A percentile compares a stretch with the other conserved stretches of the same genome.
Conservation (phyloP, 164 flowering plant species). For the Vitis rotundifolia region DNA sequence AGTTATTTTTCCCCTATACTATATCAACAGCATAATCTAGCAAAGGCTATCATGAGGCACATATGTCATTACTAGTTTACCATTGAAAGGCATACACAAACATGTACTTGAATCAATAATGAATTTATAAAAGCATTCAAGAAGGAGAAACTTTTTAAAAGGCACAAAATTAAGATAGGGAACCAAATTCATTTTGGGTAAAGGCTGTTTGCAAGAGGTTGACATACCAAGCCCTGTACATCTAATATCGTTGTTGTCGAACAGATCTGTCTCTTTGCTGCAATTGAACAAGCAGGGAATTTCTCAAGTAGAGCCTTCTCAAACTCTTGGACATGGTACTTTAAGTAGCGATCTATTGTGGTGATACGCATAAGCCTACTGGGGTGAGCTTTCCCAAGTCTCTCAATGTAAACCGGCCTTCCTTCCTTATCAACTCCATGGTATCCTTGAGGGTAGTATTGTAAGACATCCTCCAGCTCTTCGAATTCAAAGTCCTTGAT, state of each 20-base stretch:
- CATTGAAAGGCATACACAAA: too few relatives aligned
- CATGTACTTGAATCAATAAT: too few relatives aligned
- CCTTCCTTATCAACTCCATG: constrained; percentile 98
- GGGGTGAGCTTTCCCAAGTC: constrained; percentile 95
- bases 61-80: too few relatives aligned
- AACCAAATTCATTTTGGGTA: neutral
- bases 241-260: constrained; percentile 89
- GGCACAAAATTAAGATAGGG: neutral
- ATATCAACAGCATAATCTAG: too few relatives aligned
- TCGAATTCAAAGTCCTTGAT: constrained; percentile 79
- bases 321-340: constrained; percentile 95
- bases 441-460: constrained; percentile 92
- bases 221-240: constrained; percentile 94
- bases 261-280: constrained; percentile 74
- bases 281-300: constrained; percentile 93
- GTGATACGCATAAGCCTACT: constrained; percentile 76
- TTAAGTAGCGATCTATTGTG: constrained; percentile 73
- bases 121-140: too few relatives aligned
- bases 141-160: too few relatives aligned
- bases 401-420: constrained; percentile 92
- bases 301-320: constrained; percentile 81
- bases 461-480: constrained; percentile 83
- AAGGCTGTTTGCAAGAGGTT: neutral
- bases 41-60: too few relatives aligned
- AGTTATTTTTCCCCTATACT: too few relatives aligned